These are phyloP conservation scores for Heritiera fomes DNA, from an alignment of 345 rosid genomes.

Conservation along the genomic window DNA sequence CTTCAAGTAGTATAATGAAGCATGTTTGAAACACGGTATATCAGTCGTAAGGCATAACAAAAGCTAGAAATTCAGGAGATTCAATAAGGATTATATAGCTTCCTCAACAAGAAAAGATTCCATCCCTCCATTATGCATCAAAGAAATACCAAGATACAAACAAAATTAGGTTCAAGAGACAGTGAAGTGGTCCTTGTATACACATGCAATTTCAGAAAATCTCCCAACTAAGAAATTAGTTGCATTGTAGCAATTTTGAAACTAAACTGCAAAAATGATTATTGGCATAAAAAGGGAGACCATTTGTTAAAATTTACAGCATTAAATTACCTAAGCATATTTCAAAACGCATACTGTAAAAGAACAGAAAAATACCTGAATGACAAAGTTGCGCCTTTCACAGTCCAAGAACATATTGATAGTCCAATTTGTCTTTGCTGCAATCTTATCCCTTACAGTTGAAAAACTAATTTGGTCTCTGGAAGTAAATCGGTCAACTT, in stretches of 20 bases:
- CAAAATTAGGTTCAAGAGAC: not conserved
- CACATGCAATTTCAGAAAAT: not conserved
- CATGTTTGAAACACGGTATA: not conserved
- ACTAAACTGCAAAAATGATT: not conserved
- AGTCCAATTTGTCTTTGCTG: constrained; percentile 79
- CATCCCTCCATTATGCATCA: not conserved
- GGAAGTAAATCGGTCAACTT: constrained; percentile 94
- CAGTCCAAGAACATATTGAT: constrained; percentile 93
- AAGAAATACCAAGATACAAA: not conserved
- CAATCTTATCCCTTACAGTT: constrained; percentile 84
- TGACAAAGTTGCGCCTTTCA: constrained; percentile 92
- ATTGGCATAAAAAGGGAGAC: not conserved
- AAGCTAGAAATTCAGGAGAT: not conserved
- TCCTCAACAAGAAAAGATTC: not conserved
- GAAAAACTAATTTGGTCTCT: constrained; percentile 98
- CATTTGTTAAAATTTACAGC: not conserved
- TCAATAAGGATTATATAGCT: not conserved
- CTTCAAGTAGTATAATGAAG: not conserved
- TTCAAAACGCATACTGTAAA: not conserved
- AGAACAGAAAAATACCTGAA: constrained; percentile 59
- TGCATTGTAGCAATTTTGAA: not conserved
- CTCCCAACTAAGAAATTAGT: not conserved
- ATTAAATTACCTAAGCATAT: not conserved
- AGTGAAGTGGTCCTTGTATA: not conserved
- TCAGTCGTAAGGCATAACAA: not conserved